Conservation (phyloP, 2,329 filamentous ascomycete species). For the Gremmenia infestans region DNA sequence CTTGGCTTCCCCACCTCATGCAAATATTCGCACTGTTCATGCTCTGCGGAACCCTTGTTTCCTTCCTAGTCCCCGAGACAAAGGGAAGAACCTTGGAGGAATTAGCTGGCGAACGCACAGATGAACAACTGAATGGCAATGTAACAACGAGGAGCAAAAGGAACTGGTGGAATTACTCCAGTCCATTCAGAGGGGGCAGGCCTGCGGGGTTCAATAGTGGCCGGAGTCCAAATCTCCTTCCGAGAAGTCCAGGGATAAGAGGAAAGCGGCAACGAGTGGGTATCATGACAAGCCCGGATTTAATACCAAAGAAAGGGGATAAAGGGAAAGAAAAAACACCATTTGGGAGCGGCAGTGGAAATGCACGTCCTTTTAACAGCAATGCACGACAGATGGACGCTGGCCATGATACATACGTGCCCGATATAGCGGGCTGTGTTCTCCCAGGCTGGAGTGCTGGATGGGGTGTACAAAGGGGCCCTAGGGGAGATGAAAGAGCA, state of each 20-base stretch:
- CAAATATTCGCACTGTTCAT: slow-evolving; percentile 78
- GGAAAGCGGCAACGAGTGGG: slow-evolving; percentile 22
- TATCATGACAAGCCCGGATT: slow-evolving; percentile 24
- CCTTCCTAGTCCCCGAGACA: slow-evolving; percentile 72
- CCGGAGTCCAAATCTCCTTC: slow-evolving; percentile 9
- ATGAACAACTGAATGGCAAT: slow-evolving; percentile 2
- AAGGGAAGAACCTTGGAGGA: slow-evolving; percentile 70
- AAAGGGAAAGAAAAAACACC: slow-evolving; percentile 7
- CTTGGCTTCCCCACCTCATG: slow-evolving; percentile 68
- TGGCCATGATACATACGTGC: slow-evolving; percentile 15
- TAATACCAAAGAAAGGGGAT: slow-evolving; percentile 12
- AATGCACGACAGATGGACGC: slow-evolving; percentile 8
- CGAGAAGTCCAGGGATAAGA: slow-evolving; percentile 15
- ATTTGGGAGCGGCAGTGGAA: slow-evolving; percentile 10
- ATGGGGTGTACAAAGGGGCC: slow-evolving; percentile 23
- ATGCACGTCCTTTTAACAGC: slow-evolving; percentile 13
- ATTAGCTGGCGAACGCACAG: slow-evolving; percentile 52
- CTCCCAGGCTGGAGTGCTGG: slow-evolving; percentile 26
- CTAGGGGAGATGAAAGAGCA: slow-evolving; percentile 10
- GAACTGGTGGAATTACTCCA: slow-evolving; percentile 9
- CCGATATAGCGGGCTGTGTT: slow-evolving; percentile 4
- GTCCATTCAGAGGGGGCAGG: slow-evolving; percentile 20
- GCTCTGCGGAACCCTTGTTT: slow-evolving; percentile 64
- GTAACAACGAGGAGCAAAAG: background rate
- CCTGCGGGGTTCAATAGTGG: slow-evolving; percentile 20